Evolutionary conservation across 768 basidiomycete genomes (phyloP), one percentile per base, ranked within the genome.

Genomic region (Mycena indigotica): DNA sequence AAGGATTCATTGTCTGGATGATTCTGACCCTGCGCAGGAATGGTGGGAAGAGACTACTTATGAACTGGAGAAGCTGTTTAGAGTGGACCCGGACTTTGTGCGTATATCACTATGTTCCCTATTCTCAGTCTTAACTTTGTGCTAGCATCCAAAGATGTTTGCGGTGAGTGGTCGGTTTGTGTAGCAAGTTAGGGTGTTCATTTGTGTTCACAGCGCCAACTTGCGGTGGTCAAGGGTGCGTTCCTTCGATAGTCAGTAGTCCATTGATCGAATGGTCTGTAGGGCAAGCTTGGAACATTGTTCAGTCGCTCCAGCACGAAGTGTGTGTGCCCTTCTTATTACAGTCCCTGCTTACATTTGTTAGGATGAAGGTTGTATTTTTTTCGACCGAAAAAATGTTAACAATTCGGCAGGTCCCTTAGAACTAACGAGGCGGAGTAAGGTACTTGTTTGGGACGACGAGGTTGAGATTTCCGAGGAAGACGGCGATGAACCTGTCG

Each of bases 21-120:
- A 6, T 21, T 45, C 41, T 45, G 8, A 45, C 8, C 21, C 16
- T 23, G 10, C 6, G 10, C 41, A 45, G 66, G 67, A 75, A 8
- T 96, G 94, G 94, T 96, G 94, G 94, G 85, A 89, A 66, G 87
- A 93, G 67, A 93, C 93, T 5, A 90, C 87, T 3, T 88, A 77
- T 60, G 83, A 91, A 61, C 75, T 95, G 15, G 80, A 88, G 62
- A 87, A 86, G 61, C 68, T 93, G 8, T 93, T 93, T 67, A 85
- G 85, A 12, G 77, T 91, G 2, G 93, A 94, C 68, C 85, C 88
- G 3, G 93, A 91, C 72, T 93, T 92, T 67, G 61, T 62, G 41
- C 13, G 50, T 56, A 16, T 49, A 21, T 12, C 51, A 6, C 32
- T 44, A 8, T 8, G 15, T 6, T 44, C 15, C 21, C 8, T 23